Base-by-base conservation (phyloP, 495 filamentous ascomycete genomes). In the Hyaloscypha variabilis region DNA sequence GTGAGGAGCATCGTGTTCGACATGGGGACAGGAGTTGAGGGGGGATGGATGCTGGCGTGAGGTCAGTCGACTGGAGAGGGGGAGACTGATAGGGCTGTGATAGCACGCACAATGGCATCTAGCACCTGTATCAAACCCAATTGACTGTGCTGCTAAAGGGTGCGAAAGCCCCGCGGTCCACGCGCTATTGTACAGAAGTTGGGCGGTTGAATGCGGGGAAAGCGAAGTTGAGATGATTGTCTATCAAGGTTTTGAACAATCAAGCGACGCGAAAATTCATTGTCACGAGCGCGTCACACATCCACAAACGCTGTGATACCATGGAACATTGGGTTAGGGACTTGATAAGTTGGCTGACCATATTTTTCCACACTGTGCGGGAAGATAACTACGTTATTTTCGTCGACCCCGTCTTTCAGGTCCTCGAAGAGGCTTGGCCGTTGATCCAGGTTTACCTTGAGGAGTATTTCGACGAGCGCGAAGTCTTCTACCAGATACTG, bases 1-100 rank as follows among this genome's bases (percentile, higher is more conserved):
- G 67, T 74, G 58, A 71, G 65, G 52, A 73, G 69, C 72, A 73
- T 73, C 21, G 62, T 66, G 56, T 70, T 39, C 6, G 70, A 71
- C 63, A 66, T 67, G 36, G 50, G 26, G 24, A 56, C 28, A 57
- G 50, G 23, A 58, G 28, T 51, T 42, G 5, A 50, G 60, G 17
- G 53, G 64, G n/a, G 36, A 28, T 64, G 29, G 56, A 64, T 67
- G 57, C 60, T 61, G 50, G 28, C 30, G 25, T 53, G 34, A 42
- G 49, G 54, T 62, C 31, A 61, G 57, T 62, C 39, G 11, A 49
- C 30, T 24, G 36, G 49, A 28, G 5, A 30, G 3, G 51, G 11
- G n/a, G n/a, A n/a, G n/a, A 23, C 3, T 14, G 50, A 21, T 23
- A 30, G 42, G n/a, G n/a, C 10, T 34, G 8, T n/a, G 34, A 46